Evolutionary conservation across 108 stramenopile species (phyloP).

Genomic region (Conticribra guillardii): DNA sequence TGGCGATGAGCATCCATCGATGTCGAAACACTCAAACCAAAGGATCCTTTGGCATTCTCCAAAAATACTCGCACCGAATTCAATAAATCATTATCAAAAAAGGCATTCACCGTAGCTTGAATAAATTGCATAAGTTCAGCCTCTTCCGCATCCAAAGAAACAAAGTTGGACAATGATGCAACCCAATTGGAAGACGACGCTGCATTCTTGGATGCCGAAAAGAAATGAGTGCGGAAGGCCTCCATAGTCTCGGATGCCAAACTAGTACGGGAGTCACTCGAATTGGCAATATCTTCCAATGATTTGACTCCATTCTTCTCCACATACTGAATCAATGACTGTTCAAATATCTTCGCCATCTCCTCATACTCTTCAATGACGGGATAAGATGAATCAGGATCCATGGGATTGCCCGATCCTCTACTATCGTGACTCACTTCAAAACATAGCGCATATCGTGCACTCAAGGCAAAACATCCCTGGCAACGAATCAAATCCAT

Average conservation of each 20-base stretch:
- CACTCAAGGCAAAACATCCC: constrained; percentile 65
- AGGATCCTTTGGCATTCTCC: constrained; percentile 65
- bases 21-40: constrained; percentile 67
- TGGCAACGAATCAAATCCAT: constrained; percentile 62
- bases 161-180: constrained; percentile 1
- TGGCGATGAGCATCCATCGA: constrained; percentile 73
- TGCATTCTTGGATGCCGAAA: not conserved
- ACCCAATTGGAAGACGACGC: not conserved
- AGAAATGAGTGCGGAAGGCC: not conserved
- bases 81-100: constrained; percentile 74
- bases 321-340: constrained; percentile 39
- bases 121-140: constrained; percentile 14
- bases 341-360: constrained; percentile 60
- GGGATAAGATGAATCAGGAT: constrained; percentile 28
- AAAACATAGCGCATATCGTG: constrained; percentile 60
- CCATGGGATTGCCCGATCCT: constrained; percentile 8
- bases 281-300: constrained; percentile 12
- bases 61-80: constrained; percentile 54
- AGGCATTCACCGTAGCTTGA: constrained; percentile 52
- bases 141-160: constrained; percentile 12
- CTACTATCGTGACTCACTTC: constrained; percentile 12
- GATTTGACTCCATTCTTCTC: constrained; percentile 3
- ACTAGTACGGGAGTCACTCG: not conserved
- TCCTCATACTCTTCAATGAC: constrained; percentile 46
- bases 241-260: not conserved